Evolutionary conservation across 441 rosid genomes (phyloP).

Genomic region (Metrosideros polymorpha): DNA sequence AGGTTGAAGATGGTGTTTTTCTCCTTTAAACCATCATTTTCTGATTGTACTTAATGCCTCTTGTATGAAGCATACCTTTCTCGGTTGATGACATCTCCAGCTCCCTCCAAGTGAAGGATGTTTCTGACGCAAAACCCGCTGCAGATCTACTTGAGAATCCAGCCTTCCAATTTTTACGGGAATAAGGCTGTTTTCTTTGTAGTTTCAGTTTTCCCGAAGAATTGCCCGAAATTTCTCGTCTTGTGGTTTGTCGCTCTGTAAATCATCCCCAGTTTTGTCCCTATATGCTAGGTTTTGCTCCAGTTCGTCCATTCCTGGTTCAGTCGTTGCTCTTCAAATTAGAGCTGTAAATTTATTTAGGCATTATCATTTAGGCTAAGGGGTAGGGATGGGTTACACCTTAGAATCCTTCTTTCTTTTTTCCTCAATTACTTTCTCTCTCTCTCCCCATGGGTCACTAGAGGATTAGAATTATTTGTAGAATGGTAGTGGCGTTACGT

Average conservation of each 20-base stretch:
- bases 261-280: constrained; percentile 7
- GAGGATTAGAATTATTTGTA: neutral
- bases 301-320: constrained; percentile 19
- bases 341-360: constrained; percentile 26
- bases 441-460: neutral
- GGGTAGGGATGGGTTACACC: constrained; percentile 11
- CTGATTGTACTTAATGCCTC: neutral
- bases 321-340: constrained; percentile 12
- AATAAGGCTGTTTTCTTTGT: constrained; percentile 26
- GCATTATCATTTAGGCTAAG: constrained; percentile 10
- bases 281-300: neutral
- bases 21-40: neutral
- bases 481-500: neutral
- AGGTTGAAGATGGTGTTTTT: neutral
- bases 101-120: constrained; percentile 43
- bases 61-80: constrained; percentile 69
- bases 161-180: constrained; percentile 67
- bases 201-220: neutral
- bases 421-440: neutral
- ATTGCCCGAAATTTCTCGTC: neutral
- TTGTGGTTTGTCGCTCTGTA: constrained; percentile 14
- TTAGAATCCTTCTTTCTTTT: neutral
- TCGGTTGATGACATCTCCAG: constrained; percentile 47
- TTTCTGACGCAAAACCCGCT: constrained; percentile 47
- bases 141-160: constrained; percentile 53